phyloP scores from a whole-genome alignment of 805 yeast genomes.

The Saturnispora bothae region DNA sequence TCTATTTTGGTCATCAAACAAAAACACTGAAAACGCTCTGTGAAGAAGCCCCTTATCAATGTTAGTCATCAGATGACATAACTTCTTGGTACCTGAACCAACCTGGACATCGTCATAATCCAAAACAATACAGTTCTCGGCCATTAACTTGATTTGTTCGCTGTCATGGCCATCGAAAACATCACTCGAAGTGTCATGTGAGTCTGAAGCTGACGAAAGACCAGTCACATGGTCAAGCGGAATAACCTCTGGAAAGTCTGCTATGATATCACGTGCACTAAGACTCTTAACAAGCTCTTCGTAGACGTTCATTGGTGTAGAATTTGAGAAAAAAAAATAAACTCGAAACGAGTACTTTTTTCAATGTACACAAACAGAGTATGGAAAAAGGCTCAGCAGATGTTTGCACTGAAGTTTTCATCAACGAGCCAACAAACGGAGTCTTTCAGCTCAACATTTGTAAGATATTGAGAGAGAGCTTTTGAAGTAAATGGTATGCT shows the following conservation, averaged over 20 bases:
- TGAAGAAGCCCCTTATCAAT: constrained; percentile 81
- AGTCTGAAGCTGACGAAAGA: constrained; percentile 32
- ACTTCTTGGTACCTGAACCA: constrained; percentile 90
- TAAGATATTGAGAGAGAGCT: constrained; percentile 11
- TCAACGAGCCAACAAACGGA: constrained; percentile 24
- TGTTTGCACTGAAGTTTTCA: constrained; percentile 4
- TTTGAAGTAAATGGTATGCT: constrained; percentile 16
- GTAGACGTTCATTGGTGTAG: constrained; percentile 23
- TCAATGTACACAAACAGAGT: neutral
- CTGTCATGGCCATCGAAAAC: constrained; percentile 83
- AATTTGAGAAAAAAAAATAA: neutral
- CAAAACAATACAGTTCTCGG: constrained; percentile 88
- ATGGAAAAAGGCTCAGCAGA: neutral
- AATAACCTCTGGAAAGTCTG: constrained; percentile 55
- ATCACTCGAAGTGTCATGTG: constrained; percentile 24
- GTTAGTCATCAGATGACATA: constrained; percentile 80
- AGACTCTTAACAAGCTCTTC: constrained; percentile 45
- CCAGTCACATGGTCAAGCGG: constrained; percentile 55
- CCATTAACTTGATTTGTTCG: constrained; percentile 92
- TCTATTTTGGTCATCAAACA: constrained; percentile 68
- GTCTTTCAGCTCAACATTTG: constrained; percentile 9
- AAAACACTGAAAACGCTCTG: constrained; percentile 92
- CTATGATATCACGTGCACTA: constrained; percentile 38
- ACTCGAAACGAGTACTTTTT: constrained; percentile 12
- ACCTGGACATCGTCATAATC: constrained; percentile 80